Base-by-base conservation (phyloP, 1,139 yeast species). In the Ashbya aceris region DNA sequence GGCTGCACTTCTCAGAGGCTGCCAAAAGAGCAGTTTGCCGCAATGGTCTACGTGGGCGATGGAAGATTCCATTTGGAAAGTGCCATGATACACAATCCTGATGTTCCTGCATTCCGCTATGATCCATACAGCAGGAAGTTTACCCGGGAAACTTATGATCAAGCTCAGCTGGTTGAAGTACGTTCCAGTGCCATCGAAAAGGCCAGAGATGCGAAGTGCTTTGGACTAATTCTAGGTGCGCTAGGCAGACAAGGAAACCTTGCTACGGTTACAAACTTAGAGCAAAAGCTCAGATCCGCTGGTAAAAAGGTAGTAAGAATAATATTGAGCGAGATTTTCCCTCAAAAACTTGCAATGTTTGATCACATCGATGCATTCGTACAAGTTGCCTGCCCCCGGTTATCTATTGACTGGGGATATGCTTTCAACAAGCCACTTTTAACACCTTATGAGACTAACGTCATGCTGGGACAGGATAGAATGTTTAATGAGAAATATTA, bases 401-500 rank as follows among this genome's bases (percentile, higher is more conserved):
- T 91, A 41, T 85, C 96, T 2, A 91, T 91, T 36, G 99, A 91
- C 61, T 91, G 99, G 99, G 99, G 99, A 1, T 91, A 93, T 60
- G 98, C 98, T 0, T 91, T 91, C 58, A 78, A 80, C 45, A 84
- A 83, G 58, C 99, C 99, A 0, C 68, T 91, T 37, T 66, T 91
- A 44, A 89, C 98, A 0, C 98, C 99, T 0, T 91, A 93, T 60
- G 99, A 91, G 58, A 89, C 96, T 0, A 87, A 85, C 87, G 95
- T 89, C 3, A 74, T 87, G 71, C 63, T 91, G 54, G 82, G 76
- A 8, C 71, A 78, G 42, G 96, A 87, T 55, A 67, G 69, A 33
- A 75, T 73, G 65, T 86, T 95, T 77, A 69, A 65, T 35, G 73
- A 73, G 23, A 69, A 69, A 4, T 77, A 73, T 44, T 91, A 91